Evolutionary conservation across 768 basidiomycete species (phyloP), one percentile per base, ranked within the genome.

Genomic region (Kondoa subrosea): DNA sequence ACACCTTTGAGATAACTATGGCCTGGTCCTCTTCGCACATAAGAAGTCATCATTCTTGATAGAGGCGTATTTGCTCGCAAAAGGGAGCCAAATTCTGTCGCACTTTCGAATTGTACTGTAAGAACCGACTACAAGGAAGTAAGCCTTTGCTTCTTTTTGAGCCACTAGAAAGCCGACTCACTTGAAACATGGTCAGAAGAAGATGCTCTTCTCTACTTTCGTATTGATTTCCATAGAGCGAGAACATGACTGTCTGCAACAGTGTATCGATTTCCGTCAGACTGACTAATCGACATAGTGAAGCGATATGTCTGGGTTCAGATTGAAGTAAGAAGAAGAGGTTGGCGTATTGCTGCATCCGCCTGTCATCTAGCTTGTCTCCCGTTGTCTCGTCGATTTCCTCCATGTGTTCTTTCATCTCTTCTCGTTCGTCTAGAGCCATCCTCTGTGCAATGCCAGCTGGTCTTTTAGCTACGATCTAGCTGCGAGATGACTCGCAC

Each of bases 41-140:
- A 99, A 25, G 95, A 97, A 58, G 95, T 99, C 95, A 99, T 99
- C 95, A 99, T 99, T 50, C 95, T 87, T 62, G 91, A 96, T 27
- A 99, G 95, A 25, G 95, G 95, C 63, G 95, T 99, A 78, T 99
- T 99, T 69, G 95, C 95, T 66, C 95, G 89, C 31, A 99, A 84
- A 14, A 99, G 82, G 2, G 93, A 97, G n/a, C 93, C 92, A 73
- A 99, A 97, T 77, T 99, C 95, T 66, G 91, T 93, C 17, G 95
- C 91, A 1, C 90, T 96, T 78, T 99, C 95, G 80, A 99, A 99
- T 78, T 99, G 95, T 29, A 95, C 93, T 59, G 93, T 92, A 3
- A 99, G 81, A 14, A 99, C 95, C 73, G 90, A 91, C 81, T 99
- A 88, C 12, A 57, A 62, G 1, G 1, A 16, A 12, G 57, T 27